These are phyloP conservation scores for Hypoxylon sp. DNA, from an alignment of 2,329 filamentous ascomycete species.

Conservation along the genomic window DNA sequence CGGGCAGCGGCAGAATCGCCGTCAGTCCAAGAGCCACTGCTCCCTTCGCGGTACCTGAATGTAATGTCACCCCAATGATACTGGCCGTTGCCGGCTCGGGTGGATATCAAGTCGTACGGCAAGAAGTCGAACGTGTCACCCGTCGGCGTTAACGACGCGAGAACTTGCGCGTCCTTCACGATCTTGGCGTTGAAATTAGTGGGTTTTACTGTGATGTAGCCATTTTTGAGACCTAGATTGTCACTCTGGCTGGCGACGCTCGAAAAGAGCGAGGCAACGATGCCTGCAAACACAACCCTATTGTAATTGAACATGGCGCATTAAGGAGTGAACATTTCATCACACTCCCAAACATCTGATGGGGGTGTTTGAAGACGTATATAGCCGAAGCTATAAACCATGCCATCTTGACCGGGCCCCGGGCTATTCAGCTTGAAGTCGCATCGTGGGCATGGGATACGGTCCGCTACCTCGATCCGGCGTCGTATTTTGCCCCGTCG, in stretches of 20 bases:
- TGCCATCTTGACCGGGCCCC: slow-evolving; percentile 20
- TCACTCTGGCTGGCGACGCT: slow-evolving; percentile 42
- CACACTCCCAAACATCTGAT: background rate
- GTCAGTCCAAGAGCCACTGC: slow-evolving; percentile 53
- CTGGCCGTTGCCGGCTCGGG: slow-evolving; percentile 59
- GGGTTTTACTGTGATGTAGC: slow-evolving; percentile 52
- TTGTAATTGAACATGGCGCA: slow-evolving; percentile 18
- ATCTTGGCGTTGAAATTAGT: slow-evolving; percentile 54
- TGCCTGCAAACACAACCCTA: slow-evolving; percentile 7
- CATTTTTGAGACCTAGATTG: slow-evolving; percentile 51
- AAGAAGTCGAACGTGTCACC: slow-evolving; percentile 61
- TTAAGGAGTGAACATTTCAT: slow-evolving; percentile 3
- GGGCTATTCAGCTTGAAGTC: slow-evolving; percentile 18
- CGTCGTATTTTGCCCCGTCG: slow-evolving; percentile 18
- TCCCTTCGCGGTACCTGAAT: slow-evolving; percentile 59
- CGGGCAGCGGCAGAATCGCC: slow-evolving; percentile 57
- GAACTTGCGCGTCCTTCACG: slow-evolving; percentile 56
- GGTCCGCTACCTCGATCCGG: slow-evolving; percentile 14
- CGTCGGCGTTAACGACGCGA: slow-evolving; percentile 56
- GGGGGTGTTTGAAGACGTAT: background rate
- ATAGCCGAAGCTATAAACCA: slow-evolving; percentile 23
- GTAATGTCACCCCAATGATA: slow-evolving; percentile 69
- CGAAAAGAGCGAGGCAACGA: slow-evolving; percentile 30
- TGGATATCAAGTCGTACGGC: slow-evolving; percentile 59
- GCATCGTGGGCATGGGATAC: slow-evolving; percentile 17